A percentile compares a stretch with the other conserved stretches of the same genome.
These are phyloP conservation scores for Fraxinus anomala DNA, from an alignment of 257 asterid species.

Conservation along the genomic window DNA sequence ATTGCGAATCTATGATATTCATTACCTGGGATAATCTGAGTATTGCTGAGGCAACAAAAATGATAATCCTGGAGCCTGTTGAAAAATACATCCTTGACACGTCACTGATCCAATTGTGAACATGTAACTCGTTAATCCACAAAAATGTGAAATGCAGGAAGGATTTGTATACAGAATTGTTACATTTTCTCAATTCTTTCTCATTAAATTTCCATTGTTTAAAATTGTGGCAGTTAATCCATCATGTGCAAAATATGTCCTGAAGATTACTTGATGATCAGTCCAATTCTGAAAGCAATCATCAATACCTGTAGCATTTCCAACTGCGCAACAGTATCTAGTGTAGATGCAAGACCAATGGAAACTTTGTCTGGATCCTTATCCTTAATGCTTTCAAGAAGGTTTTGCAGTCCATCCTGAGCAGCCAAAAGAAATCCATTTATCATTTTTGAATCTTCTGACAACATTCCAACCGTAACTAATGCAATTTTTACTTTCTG, in stretches of 20 bases:
- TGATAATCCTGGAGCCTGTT: conserved; percentile 96
- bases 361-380: conserved; percentile 86
- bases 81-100: conserved; percentile 47
- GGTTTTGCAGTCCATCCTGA: conserved; percentile 86
- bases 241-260: background rate
- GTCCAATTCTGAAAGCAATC: conserved; percentile 21
- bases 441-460: conserved; percentile 7
- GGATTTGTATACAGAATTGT: conserved; percentile 9
- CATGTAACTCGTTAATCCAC: conserved; percentile 35
- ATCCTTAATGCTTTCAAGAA: conserved; percentile 69
- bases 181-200: conserved; percentile 4
- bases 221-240: background rate
- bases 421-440: conserved; percentile 21
- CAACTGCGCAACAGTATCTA: conserved; percentile 79
- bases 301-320: conserved; percentile 85
- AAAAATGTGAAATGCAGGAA: conserved; percentile 12
- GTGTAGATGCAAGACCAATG: conserved; percentile 74
- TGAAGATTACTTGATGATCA: conserved; percentile 17
- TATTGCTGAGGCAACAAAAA: conserved; percentile 83
- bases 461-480: background rate
- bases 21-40: conserved; percentile 80
- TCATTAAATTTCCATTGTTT: background rate
- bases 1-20: conserved; percentile 21
- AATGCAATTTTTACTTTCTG: background rate
- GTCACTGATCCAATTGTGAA: conserved; percentile 38